These are phyloP conservation scores for Cucurbita maxima DNA, from an alignment of 306 rosid species.

Conservation along the genomic window DNA sequence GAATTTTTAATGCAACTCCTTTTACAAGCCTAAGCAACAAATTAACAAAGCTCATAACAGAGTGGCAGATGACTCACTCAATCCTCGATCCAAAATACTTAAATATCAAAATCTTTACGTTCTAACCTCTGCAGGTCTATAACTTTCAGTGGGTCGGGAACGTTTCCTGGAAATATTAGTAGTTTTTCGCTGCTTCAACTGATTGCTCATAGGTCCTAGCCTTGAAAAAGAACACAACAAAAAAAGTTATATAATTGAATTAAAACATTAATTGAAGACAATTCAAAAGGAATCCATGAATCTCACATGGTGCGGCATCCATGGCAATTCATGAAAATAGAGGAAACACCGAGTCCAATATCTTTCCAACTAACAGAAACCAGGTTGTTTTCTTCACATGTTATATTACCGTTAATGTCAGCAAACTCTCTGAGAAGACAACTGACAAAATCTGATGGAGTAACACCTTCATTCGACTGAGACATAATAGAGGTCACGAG, in stretches of 20 bases:
- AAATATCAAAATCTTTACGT: not conserved
- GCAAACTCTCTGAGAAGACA: constrained; percentile 38
- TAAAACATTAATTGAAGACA: not conserved
- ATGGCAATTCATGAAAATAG: constrained; percentile 32
- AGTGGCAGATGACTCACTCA: not conserved
- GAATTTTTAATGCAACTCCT: not conserved
- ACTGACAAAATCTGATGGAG: constrained; percentile 51
- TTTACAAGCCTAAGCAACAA: not conserved
- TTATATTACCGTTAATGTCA: not conserved
- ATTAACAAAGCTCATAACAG: not conserved
- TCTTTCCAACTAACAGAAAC: constrained; percentile 32
- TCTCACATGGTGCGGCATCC: constrained; percentile 65
- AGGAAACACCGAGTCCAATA: constrained; percentile 34
- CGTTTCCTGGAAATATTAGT: constrained; percentile 16
- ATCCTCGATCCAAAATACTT: not conserved
- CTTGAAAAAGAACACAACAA: constrained; percentile 13
- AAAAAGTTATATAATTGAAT: not conserved
- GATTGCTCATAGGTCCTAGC: constrained; percentile 77
- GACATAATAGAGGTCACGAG: constrained; percentile 43
- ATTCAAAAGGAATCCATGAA: not conserved
- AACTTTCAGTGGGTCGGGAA: constrained; percentile 24
- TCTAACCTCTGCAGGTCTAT: constrained; percentile 55
- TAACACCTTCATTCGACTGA: constrained; percentile 38
- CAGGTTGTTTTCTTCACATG: not conserved
- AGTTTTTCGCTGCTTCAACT: constrained; percentile 43